Percentiles rank a stretch among this genome's conserved stretches.
phyloP scores from a whole-genome alignment of 1,284 basidiomycete species.

The Ceraceosorus guamensis region DNA sequence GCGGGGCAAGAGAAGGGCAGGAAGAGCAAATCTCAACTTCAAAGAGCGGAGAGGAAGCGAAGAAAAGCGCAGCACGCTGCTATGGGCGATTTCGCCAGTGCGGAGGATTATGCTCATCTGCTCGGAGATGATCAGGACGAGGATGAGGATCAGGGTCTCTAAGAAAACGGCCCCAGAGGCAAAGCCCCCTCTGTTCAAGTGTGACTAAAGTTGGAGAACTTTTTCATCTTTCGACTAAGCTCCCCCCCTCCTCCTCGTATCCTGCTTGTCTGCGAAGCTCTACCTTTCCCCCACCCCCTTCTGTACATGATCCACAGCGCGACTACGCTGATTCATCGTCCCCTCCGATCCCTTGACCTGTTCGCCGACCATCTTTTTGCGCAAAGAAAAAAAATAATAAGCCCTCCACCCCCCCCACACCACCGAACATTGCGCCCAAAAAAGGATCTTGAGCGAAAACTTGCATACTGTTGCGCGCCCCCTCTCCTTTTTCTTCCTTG shows the following conservation, averaged over 20 bases:
- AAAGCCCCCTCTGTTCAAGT: background rate
- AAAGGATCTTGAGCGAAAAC: background rate
- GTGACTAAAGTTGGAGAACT: background rate
- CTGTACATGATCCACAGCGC: no score
- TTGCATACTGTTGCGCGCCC: background rate
- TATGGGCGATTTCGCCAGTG: slow-evolving; percentile 81
- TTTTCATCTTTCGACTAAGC: background rate
- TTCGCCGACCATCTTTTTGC: no score
- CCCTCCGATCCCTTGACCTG: no score
- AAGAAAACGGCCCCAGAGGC: background rate
- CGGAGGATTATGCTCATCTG: slow-evolving; percentile 88
- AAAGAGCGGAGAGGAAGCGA: slow-evolving; percentile 5
- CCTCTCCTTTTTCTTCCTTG: background rate
- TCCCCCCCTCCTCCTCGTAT: no score
- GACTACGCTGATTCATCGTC: no score
- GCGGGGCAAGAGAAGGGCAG: no score
- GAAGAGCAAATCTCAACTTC: no score
- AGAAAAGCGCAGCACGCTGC: slow-evolving; percentile 25
- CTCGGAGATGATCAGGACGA: slow-evolving; percentile 51
- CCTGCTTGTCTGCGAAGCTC: no score
- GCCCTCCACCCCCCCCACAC: background rate
- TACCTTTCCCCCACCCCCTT: no score
- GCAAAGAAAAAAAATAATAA: slow-evolving; percentile 4
- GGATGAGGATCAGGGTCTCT: background rate
- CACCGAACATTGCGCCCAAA: background rate